phyloP scores from a whole-genome alignment of 2,329 filamentous ascomycete species.

The Botrytis aclada region DNA sequence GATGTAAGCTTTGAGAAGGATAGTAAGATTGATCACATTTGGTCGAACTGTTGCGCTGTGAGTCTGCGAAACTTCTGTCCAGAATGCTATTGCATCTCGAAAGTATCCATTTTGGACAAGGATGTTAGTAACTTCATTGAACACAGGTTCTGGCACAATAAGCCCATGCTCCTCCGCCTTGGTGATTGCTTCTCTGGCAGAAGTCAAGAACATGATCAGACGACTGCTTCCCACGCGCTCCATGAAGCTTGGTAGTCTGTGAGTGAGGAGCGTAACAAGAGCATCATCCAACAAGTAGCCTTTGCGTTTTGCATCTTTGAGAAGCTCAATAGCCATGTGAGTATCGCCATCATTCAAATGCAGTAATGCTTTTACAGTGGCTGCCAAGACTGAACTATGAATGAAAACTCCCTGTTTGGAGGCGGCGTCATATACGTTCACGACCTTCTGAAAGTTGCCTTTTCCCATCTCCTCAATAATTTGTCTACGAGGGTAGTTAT shows the following conservation, averaged over 20 bases:
- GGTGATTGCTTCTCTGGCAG: constrained; percentile 23
- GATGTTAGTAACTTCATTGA: constrained; percentile 32
- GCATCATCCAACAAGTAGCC: constrained; percentile 26
- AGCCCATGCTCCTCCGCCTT: constrained; percentile 27
- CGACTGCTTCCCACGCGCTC: constrained; percentile 7
- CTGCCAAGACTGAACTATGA: constrained; percentile 20
- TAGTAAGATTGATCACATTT: constrained; percentile 30
- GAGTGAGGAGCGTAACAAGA: constrained; percentile 29
- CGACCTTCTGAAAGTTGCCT: constrained; percentile 23
- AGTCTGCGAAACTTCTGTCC: constrained; percentile 29
- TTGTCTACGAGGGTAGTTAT: constrained; percentile 19
- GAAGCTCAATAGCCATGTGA: constrained; percentile 24
- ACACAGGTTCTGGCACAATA: constrained; percentile 26
- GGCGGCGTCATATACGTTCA: constrained; percentile 33
- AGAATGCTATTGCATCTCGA: constrained; percentile 33
- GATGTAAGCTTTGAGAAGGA: constrained; percentile 34
- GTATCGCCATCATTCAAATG: constrained; percentile 20
- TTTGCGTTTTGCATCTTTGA: constrained; percentile 27
- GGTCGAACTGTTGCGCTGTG: constrained; percentile 20
- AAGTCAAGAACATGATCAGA: constrained; percentile 11
- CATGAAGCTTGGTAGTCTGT: constrained; percentile 27
- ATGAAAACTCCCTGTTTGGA: constrained; percentile 16
- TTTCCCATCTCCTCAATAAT: constrained; percentile 29
- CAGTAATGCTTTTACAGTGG: constrained; percentile 33
- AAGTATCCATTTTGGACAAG: constrained; percentile 27